A percentile compares a stretch with the other conserved stretches of the same genome.
phyloP scores from a whole-genome alignment of 2,329 filamentous ascomycete genomes.

The Aspergillus calidoustus region DNA sequence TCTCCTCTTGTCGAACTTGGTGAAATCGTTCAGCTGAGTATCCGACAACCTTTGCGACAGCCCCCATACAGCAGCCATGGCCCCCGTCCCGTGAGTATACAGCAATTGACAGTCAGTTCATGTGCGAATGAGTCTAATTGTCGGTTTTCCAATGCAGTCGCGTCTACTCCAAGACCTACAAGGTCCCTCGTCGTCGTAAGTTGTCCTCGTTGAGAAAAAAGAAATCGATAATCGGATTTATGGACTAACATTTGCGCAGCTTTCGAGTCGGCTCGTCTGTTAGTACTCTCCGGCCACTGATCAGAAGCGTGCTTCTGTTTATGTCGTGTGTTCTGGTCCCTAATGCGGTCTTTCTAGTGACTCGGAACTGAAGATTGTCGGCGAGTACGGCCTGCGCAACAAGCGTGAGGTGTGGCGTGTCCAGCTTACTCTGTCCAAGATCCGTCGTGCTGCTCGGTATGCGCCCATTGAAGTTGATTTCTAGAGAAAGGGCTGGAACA shows the following conservation, averaged over 20 bases:
- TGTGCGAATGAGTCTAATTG: conserved; percentile 43
- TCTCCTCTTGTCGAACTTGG: conserved; percentile 24
- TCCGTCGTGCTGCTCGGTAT: conserved; percentile 99
- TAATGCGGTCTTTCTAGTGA: conserved; percentile 82
- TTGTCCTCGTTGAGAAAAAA: conserved; percentile 31
- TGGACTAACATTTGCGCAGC: conserved; percentile 56
- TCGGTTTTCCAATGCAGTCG: conserved; percentile 46
- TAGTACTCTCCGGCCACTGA: conserved; percentile 95
- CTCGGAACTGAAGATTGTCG: conserved; percentile 98
- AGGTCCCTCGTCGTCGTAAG: conserved; percentile 87
- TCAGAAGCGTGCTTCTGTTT: conserved; percentile 94
- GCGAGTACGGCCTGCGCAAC: conserved; percentile 99
- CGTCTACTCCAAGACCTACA: conserved; percentile 99
- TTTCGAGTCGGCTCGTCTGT: conserved; percentile 99
- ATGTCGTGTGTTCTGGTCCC: conserved; percentile 78
- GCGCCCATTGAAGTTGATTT: conserved; percentile 33
- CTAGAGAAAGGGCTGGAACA: not conserved
- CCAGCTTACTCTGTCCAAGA: conserved; percentile 99
- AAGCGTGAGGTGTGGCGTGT: conserved; percentile 99
- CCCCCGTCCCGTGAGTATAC: conserved; percentile 48
- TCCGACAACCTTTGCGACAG: conserved; percentile 44
- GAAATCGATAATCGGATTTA: conserved; percentile 1
- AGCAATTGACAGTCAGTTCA: conserved; percentile 29
- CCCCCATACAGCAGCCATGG: conserved; percentile 47
- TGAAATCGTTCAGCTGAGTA: conserved; percentile 31